Evolutionary conservation across 768 basidiomycete genomes (phyloP).

Genomic region (Trichaptum fuscoviolaceum): DNA sequence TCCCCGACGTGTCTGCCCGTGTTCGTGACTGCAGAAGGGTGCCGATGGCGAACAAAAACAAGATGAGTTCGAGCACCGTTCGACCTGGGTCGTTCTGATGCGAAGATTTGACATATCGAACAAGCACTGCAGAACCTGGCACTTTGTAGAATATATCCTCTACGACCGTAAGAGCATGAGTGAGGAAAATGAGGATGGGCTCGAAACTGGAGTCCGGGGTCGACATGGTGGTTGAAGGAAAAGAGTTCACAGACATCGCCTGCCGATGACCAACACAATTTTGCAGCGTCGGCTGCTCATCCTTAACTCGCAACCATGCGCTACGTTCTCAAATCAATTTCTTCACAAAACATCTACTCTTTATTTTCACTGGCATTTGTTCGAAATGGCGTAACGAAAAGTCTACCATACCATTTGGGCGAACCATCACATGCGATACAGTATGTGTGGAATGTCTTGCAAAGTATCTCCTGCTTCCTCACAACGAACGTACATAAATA

Average conservation of each 20-base stretch:
- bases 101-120: slow-evolving; percentile 90
- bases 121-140: slow-evolving; percentile 77
- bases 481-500: no score
- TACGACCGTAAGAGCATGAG: slow-evolving; percentile 50
- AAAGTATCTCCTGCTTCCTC: neutral
- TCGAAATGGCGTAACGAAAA: neutral
- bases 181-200: slow-evolving; percentile 60
- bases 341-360: no score
- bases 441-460: neutral
- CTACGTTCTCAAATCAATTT: no score
- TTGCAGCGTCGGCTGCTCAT: no score
- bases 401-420: no score
- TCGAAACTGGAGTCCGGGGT: slow-evolving; percentile 33
- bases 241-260: neutral
- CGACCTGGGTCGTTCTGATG: slow-evolving; percentile 96
- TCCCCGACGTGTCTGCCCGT: slow-evolving; percentile 74
- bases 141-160: slow-evolving; percentile 68
- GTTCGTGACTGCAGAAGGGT: slow-evolving; percentile 90
- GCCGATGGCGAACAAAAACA: slow-evolving; percentile 82
- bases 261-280: no score
- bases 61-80: slow-evolving; percentile 82
- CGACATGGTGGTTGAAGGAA: slow-evolving; percentile 26
- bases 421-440: no score
- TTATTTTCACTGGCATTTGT: no score
- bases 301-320: neutral